Base-by-base conservation (phyloP, 352 stramenopile genomes). In the Globisporangium nodosum region DNA sequence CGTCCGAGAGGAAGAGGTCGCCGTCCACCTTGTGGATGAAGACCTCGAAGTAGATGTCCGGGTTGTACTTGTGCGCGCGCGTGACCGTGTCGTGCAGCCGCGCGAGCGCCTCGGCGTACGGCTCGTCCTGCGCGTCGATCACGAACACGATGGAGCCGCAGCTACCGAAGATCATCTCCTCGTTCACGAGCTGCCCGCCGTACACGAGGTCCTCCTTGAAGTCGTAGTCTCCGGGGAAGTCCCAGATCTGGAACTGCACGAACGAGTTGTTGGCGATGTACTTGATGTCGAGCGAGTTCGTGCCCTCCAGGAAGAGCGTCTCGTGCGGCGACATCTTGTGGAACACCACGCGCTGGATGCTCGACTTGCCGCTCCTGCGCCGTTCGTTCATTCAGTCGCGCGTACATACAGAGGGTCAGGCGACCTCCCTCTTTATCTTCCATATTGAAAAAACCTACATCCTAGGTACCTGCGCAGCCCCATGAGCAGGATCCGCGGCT, bases 11-110 rank as follows among this genome's bases (percentile, higher is more conserved):
- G 73, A 99, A 99, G 6, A 99, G 70, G 64, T 99, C 97, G 35
- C 97, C 97, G 69, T 99, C 97, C 8, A 99, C 96, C 72, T 98
- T 98, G 88, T 99, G 97, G 56, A 99, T 98, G 69, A 99, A 99
- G 21, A 99, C 95, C 67, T 99, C 96, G 59, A 99, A 96, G 42
- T 94, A 81, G 64, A 99, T 98, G 60, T 96, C 85, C 12, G 96
- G 94, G 69, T 99, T 99, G 72, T 97, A 93, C 21, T 73, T 66
- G 57, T 96, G 86, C 37, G 87, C 90, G 20, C 84, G 76, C 47
- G 78, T 80, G 46, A 97, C 88, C 11, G 87, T 96, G 58, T 97
- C 91, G 39, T 96, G 85, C 52, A 97, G 73, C 15, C 90, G 78
- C 45, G 83, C 78, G 35, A 97, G 63, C 4, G 87, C 87, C 60